phyloP scores from a whole-genome alignment of 768 basidiomycete species.

The Butyriboletus loyo region DNA sequence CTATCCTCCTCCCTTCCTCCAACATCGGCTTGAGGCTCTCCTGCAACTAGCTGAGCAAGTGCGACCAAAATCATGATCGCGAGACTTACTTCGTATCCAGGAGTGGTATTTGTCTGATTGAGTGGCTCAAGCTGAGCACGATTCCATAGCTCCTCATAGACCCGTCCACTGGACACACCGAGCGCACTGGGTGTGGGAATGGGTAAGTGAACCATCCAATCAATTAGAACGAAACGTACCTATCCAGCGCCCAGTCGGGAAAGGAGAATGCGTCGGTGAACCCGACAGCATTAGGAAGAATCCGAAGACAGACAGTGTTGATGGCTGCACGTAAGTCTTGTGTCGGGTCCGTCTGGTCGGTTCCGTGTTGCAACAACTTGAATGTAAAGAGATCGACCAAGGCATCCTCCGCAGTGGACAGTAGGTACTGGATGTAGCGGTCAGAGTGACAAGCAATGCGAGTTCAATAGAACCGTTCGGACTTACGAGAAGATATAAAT shows the following conservation, averaged over 20 bases:
- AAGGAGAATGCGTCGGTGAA: slow-evolving; percentile 74
- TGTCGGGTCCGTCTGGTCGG: slow-evolving; percentile 39
- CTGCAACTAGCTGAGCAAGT: slow-evolving; percentile 3
- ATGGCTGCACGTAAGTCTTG: slow-evolving; percentile 50
- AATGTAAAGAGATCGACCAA: slow-evolving; percentile 61
- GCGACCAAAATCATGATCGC: not conserved
- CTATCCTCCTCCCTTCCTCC: slow-evolving; percentile 20
- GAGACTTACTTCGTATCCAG: slow-evolving; percentile 51
- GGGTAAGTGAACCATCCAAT: not conserved
- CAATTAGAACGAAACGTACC: slow-evolving; percentile 31
- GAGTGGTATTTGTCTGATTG: slow-evolving; percentile 48
- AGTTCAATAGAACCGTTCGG: not conserved
- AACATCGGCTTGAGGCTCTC: slow-evolving; percentile 27
- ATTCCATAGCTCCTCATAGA: slow-evolving; percentile 66
- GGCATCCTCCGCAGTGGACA: slow-evolving; percentile 52
- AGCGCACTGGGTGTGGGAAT: slow-evolving; percentile 43
- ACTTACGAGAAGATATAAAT: slow-evolving; percentile 29
- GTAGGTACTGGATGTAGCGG: slow-evolving; percentile 48
- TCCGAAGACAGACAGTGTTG: slow-evolving; percentile 42
- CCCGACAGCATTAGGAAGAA: slow-evolving; percentile 65
- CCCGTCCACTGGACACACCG: slow-evolving; percentile 60
- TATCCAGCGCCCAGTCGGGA: slow-evolving; percentile 72
- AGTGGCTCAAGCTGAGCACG: slow-evolving; percentile 57
- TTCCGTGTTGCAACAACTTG: slow-evolving; percentile 35
- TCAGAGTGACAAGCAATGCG: not conserved